A percentile compares a stretch with the other conserved stretches of the same genome.
Evolutionary conservation across 2,329 filamentous ascomycete species (phyloP).

Genomic region (Colletotrichum sp.): DNA sequence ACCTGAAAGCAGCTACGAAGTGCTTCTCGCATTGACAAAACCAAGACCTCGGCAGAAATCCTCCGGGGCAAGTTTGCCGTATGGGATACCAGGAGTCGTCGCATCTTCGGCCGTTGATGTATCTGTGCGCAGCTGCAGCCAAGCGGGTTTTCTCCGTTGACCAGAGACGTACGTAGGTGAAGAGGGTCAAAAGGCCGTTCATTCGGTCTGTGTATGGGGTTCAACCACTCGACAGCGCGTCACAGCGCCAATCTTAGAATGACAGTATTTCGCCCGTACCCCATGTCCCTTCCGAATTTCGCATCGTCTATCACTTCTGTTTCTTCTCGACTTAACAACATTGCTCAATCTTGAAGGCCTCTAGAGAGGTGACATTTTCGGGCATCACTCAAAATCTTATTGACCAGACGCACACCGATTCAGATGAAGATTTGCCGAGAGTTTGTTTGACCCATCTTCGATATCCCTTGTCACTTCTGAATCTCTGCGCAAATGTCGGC

Average conservation of each 20-base stretch:
- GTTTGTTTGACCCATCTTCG: not conserved
- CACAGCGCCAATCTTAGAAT: not conserved
- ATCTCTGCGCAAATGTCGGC: not conserved
- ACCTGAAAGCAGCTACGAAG: not conserved
- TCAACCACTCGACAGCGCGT: not conserved
- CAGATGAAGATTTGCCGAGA: not conserved
- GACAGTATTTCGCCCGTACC: not conserved
- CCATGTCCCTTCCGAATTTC: not conserved
- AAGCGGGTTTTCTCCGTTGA: not conserved
- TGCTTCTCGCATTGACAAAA: not conserved
- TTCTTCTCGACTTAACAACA: not conserved
- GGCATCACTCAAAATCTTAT: not conserved
- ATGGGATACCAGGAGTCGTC: not conserved
- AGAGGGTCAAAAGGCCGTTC: not conserved
- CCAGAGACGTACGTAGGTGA: not conserved
- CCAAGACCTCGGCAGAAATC: not conserved
- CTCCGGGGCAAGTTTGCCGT: not conserved
- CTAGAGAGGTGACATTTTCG: not conserved
- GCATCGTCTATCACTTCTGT: not conserved
- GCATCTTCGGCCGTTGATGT: not conserved
- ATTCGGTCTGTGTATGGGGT: not conserved
- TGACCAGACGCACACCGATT: not conserved
- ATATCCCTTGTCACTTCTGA: not conserved
- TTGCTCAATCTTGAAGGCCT: accelerated
- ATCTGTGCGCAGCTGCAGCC: not conserved